A percentile compares a stretch with the other conserved stretches of the same genome.
Conservation (phyloP, 1,139 yeast genomes). For the Zygoascus sp. region DNA sequence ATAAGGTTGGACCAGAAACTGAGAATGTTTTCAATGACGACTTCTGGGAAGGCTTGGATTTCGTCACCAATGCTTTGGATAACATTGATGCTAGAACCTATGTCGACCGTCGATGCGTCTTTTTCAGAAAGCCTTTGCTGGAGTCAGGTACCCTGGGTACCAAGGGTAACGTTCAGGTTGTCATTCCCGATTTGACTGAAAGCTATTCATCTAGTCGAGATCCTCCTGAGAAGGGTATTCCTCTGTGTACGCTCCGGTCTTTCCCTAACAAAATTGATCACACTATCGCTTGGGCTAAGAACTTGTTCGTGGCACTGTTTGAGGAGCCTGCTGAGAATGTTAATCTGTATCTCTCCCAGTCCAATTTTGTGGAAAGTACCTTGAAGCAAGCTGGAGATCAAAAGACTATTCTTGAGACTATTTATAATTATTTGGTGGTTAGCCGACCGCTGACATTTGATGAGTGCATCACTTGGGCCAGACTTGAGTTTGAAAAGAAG, state of each 20-base stretch:
- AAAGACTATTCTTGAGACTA: constrained; percentile 76
- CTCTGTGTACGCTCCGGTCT: constrained; percentile 91
- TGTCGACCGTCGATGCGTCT: constrained; percentile 94
- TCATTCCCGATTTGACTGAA: constrained; percentile 88
- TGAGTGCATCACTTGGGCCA: constrained; percentile 94
- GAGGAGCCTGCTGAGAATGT: constrained; percentile 89
- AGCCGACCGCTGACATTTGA: constrained; percentile 86
- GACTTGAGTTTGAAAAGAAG: constrained; percentile 79
- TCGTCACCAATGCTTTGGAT: constrained; percentile 94
- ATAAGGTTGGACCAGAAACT: constrained; percentile 91
- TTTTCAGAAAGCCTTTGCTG: constrained; percentile 81
- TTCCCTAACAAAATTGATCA: constrained; percentile 98
- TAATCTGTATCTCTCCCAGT: constrained; percentile 83
- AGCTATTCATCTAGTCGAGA: constrained; percentile 94
- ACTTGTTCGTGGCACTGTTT: constrained; percentile 90
- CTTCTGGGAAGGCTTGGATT: constrained; percentile 81
- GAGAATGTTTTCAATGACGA: constrained; percentile 78
- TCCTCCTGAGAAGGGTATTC: constrained; percentile 97
- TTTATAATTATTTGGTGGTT: constrained; percentile 61
- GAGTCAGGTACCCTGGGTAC: constrained; percentile 98
- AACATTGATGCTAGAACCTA: constrained; percentile 97
- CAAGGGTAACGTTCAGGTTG: constrained; percentile 96
- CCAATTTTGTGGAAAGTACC: constrained; percentile 86
- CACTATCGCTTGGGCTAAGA: constrained; percentile 98
- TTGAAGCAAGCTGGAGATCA: constrained; percentile 90